Base-by-base conservation (phyloP, 352 stramenopile species). In the Pythium rhizo-oryzae region DNA sequence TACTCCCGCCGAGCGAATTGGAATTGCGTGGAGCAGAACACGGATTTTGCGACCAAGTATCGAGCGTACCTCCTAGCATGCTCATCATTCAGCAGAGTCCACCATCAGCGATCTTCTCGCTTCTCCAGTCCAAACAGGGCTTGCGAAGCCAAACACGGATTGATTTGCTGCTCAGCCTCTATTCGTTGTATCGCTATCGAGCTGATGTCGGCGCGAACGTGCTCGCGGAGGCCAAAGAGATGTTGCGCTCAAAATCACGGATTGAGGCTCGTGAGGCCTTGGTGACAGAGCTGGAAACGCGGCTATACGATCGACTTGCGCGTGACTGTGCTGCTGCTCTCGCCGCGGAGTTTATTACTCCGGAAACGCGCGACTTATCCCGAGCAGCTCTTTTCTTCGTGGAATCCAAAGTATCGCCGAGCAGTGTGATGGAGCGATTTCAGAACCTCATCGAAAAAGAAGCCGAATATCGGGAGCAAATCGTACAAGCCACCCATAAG, bases 181-280 rank as follows among this genome's bases (percentile, higher is more conserved):
- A 93, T 59, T 94, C 87, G 19, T 69, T 94, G 51, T 96, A 96
- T 67, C 80, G 87, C 5, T 96, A 93, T 66, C 84, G 87, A n/a
- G 87, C 87, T 24, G 85, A 96, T 57, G 85, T 95, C 1, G 85
- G 85, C 2, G 21, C 56, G 49, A 70, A 64, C 19, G 37, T 51
- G 35, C 57, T 71, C 8, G 28, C 43, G 8, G 37, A 55, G 39
- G 43, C 53, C 18, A 63, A 56, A n/a, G 44, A 67, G 35, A 60
- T 52, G 12, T 8, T 43, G 9, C 46, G 52, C 15, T 51, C 46
- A 67, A 62, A 55, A 51, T 87, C 50, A 15, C 13, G 12, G 4
- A 35, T 64, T 5, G 64, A 65, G 3, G 56, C 56, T 39, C 55
- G 64, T 16, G 64, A 64, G 25, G 46, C 46, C 15, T 58, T 70